A percentile compares a stretch with the other conserved stretches of the same genome.
These are phyloP conservation scores for Lachancea waltii DNA, from an alignment of 805 yeast species.

Conservation along the genomic window DNA sequence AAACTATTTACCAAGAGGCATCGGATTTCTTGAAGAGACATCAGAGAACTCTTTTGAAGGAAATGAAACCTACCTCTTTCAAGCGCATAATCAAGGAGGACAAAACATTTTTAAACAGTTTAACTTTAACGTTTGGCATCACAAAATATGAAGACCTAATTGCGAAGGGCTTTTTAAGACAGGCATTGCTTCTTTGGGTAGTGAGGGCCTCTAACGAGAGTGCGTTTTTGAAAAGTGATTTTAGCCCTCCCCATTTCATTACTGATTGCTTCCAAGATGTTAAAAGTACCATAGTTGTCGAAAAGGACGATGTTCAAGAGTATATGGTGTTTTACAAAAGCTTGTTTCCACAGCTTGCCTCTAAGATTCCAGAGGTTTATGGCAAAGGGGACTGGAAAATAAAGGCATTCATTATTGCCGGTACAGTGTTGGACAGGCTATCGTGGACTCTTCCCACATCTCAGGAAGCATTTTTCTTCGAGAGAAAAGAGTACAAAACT, in stretches of 20 bases:
- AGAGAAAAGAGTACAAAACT: constrained; percentile 12
- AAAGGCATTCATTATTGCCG: constrained; percentile 40
- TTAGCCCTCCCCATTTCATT: constrained; percentile 44
- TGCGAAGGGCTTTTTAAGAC: constrained; percentile 45
- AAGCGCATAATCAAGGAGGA: constrained; percentile 55
- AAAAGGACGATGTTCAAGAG: constrained; percentile 49
- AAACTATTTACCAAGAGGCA: constrained; percentile 38
- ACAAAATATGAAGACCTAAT: constrained; percentile 46
- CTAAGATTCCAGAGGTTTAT: constrained; percentile 53
- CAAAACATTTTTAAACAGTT: constrained; percentile 44
- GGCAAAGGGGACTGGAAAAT: constrained; percentile 41
- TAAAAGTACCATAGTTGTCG: constrained; percentile 35
- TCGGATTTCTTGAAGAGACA: constrained; percentile 33
- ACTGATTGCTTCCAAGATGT: constrained; percentile 35
- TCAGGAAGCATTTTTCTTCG: constrained; percentile 33
- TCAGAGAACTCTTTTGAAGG: constrained; percentile 41
- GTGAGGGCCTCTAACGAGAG: constrained; percentile 49
- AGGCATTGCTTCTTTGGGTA: constrained; percentile 55
- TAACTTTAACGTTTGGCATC: constrained; percentile 52
- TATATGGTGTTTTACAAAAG: constrained; percentile 48
- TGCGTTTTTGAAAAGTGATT: too few species aligned
- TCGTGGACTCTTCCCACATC: constrained; percentile 38
- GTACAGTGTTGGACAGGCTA: constrained; percentile 44
- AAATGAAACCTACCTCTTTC: constrained; percentile 41
- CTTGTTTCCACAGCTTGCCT: constrained; percentile 42